These are phyloP conservation scores for Wilcoxina mikolae DNA, from an alignment of 495 filamentous ascomycete genomes.

Conservation along the genomic window DNA sequence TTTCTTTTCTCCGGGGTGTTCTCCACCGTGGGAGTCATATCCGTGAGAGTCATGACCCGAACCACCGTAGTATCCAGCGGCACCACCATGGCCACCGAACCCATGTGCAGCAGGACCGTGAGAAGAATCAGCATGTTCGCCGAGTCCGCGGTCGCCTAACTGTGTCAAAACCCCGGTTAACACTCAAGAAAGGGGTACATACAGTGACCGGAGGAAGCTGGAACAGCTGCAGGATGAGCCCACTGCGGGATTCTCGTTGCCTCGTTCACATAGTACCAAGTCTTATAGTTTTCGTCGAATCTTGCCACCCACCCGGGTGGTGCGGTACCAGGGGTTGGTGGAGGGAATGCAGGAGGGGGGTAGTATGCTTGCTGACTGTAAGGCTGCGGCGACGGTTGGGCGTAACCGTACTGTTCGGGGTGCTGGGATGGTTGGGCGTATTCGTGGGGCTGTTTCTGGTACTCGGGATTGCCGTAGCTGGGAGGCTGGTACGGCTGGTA, in stretches of 20 bases:
- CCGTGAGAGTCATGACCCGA: not conserved
- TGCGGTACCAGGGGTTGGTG: constrained; percentile 6
- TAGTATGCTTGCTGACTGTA: constrained; percentile 9
- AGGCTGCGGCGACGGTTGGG: not conserved
- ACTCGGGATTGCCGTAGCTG: not conserved
- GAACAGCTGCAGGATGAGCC: constrained; percentile 7
- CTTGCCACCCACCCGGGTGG: constrained; percentile 9
- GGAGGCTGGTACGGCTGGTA: not conserved
- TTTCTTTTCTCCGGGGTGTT: constrained; percentile 6
- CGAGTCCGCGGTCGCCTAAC: constrained; percentile 2
- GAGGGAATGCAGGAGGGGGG: constrained; percentile 12
- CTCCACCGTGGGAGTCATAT: constrained; percentile 2
- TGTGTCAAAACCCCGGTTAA: too few relatives aligned
- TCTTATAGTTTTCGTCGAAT: constrained; percentile 15
- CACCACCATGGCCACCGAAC: too few relatives aligned
- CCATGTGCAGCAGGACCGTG: not conserved
- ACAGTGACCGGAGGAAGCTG: not conserved
- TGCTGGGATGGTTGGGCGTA: constrained; percentile 1
- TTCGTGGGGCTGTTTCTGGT: not conserved
- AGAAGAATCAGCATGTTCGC: not conserved
- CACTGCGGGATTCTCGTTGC: constrained; percentile 11
- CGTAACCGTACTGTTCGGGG: constrained; percentile 1
- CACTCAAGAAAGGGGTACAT: not conserved
- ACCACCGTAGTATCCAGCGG: not conserved
- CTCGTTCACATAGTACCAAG: constrained; percentile 17